Evolutionary conservation across 768 basidiomycete genomes (phyloP).

Genomic region (Royoungia palumana): DNA sequence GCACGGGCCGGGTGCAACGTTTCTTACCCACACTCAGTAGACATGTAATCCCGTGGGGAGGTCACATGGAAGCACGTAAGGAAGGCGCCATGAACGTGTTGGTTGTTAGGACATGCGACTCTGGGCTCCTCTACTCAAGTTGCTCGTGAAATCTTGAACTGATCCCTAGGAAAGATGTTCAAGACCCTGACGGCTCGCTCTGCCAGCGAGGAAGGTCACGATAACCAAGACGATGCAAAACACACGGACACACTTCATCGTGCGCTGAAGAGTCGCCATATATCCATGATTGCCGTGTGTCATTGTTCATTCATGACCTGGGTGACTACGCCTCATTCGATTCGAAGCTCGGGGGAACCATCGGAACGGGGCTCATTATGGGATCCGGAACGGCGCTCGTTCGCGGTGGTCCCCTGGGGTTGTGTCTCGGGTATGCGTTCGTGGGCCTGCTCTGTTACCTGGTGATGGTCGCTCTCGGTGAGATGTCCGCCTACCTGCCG

Average conservation of each 20-base stretch:
- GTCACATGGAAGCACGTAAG: background rate
- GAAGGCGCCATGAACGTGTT: no score
- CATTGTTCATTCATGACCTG: background rate
- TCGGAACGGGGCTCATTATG: slow-evolving; percentile 58
- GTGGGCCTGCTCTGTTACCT: slow-evolving; percentile 60
- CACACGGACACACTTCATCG: slow-evolving; percentile 38
- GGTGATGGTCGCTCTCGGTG: slow-evolving; percentile 51
- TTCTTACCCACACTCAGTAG: background rate
- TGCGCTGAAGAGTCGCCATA: slow-evolving; percentile 51
- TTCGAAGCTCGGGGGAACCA: slow-evolving; percentile 45
- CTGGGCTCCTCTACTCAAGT: background rate
- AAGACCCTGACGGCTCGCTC: background rate
- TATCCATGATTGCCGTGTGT: slow-evolving; percentile 57
- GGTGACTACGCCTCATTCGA: background rate
- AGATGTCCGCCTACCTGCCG: slow-evolving; percentile 43
- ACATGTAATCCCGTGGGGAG: background rate
- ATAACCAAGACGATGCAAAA: slow-evolving; percentile 24
- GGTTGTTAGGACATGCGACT: background rate
- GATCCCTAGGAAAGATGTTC: background rate
- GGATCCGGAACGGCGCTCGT: slow-evolving; percentile 59
- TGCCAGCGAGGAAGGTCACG: slow-evolving; percentile 15
- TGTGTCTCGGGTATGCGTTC: slow-evolving; percentile 40
- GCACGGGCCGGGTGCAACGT: background rate
- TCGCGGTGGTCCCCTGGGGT: slow-evolving; percentile 56
- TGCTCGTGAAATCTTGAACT: no score